phyloP scores from a whole-genome alignment of 306 rosid species.

The Ochetophila trinervis region DNA sequence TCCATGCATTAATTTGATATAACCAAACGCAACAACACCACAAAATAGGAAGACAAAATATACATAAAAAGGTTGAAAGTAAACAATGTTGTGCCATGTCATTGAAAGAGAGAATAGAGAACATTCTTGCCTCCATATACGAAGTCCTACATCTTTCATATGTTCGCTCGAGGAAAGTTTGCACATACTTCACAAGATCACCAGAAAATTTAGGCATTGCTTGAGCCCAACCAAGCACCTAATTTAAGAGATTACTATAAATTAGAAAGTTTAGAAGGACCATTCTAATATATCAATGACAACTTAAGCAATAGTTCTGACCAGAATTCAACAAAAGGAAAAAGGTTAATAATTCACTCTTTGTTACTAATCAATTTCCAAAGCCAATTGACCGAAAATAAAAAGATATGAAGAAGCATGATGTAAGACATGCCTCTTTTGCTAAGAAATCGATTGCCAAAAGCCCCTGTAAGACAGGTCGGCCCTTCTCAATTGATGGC shows the following conservation, averaged over 20 bases:
- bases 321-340: conserved; percentile 1
- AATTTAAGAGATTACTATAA: conserved; percentile 20
- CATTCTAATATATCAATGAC: conserved; percentile 17
- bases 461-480: conserved; percentile 96
- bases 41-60: not conserved
- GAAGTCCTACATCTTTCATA: conserved; percentile 96
- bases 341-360: not conserved
- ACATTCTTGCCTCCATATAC: conserved; percentile 81
- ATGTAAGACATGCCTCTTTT: conserved; percentile 67
- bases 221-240: conserved; percentile 99
- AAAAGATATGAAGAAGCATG: conserved; percentile 9
- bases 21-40: not conserved
- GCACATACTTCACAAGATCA: conserved; percentile 94
- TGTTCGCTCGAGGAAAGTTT: conserved; percentile 91
- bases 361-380: not conserved
- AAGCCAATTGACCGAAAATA: not conserved
- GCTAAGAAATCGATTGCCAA: conserved; percentile 91
- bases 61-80: not conserved
- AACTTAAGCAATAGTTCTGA: conserved; percentile 11
- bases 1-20: too few species aligned
- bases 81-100: not conserved
- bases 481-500: conserved; percentile 83
- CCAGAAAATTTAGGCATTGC: conserved; percentile 96
- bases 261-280: conserved; percentile 20
- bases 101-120: conserved; percentile 13